phyloP scores from a whole-genome alignment of 768 basidiomycete species.

The Lactarius hatsudake region DNA sequence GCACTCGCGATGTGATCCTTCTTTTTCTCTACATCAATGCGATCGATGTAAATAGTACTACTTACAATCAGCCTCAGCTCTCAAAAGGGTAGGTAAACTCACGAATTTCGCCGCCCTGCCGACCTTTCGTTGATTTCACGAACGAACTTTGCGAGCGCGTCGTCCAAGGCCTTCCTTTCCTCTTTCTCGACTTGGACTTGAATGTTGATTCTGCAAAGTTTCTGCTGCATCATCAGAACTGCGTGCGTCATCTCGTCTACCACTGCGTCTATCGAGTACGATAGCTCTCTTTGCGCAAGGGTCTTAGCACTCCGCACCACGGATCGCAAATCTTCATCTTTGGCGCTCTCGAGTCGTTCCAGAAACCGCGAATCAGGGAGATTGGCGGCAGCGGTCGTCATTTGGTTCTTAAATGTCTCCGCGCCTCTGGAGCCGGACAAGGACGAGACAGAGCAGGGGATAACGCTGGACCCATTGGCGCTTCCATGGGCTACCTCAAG shows the following conservation, averaged over 20 bases:
- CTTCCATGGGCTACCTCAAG: neutral
- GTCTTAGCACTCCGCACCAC: neutral
- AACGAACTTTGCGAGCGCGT: conserved; percentile 9
- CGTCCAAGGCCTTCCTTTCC: neutral
- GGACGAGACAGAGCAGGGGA: neutral
- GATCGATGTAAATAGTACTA: conserved; percentile 1
- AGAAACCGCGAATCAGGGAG: conserved; percentile 21
- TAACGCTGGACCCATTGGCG: neutral
- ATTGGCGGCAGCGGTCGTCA: neutral
- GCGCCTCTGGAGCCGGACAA: neutral
- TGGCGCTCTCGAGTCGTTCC: neutral
- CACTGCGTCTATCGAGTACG: conserved; percentile 6
- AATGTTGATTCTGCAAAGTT: conserved; percentile 1
- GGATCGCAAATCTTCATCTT: conserved; percentile 6
- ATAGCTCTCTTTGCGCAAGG: conserved; percentile 4
- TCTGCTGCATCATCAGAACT: conserved; percentile 16
- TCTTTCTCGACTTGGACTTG: conserved; percentile 8
- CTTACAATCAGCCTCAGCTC: neutral
- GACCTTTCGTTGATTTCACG: conserved; percentile 5
- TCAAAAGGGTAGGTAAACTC: neutral
- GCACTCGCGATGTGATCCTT: neutral
- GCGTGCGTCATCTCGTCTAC: neutral
- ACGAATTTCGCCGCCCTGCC: conserved; percentile 8
- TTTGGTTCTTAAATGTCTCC: neutral
- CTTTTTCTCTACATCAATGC: neutral